Base-by-base conservation (phyloP, 345 rosid species). In the Salix caprea region DNA sequence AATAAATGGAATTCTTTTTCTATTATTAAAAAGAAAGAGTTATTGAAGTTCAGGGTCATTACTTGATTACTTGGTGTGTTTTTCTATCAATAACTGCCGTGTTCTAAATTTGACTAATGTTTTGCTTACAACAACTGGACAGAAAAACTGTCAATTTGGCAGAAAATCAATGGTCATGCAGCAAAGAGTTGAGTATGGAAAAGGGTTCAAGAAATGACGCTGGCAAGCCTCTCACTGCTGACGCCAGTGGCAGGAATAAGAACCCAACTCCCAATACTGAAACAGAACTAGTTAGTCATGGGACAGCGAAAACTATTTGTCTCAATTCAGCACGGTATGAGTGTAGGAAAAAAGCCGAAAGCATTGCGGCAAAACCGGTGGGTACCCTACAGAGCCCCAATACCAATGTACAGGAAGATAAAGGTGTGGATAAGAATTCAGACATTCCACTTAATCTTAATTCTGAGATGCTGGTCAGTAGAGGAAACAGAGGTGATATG, bases 121-220 rank as follows among this genome's bases (percentile, higher is more conserved):
- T 28, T 65, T 15, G 12, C 19, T 23, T 23, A 65, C 8, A 12
- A 65, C 36, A 28, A 65, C 37, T 26, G 3, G 32, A 32, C 68
- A 65, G 68, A 21, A 32, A 65, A 30, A 65, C 39, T 65, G 16
- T 65, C 19, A 5, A 65, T 14, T 15, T 12, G 7, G 16, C 68
- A 5, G 8, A 18, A 70, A 37, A 46, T 48, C 13, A 24, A 66
- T 37, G n/a, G 44, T 40, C 44, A 52, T 28, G 11, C 54, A 78
- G 78, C 46, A n/a, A 60, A 44, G 24, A 19, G 48, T 66, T 24
- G 21, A 36, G 1, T 56, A n/a, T 56, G 14, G 60, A 75, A 48
- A 90, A 86, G 94, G 83, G 83, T 86, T 79, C 89, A 11, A 85
- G 83, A 77, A 82, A 84, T 77, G 80, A 72, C 14, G 71, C 70